Base-by-base conservation (phyloP, 2,329 filamentous ascomycete genomes). In the Calonectria hawksworthii region DNA sequence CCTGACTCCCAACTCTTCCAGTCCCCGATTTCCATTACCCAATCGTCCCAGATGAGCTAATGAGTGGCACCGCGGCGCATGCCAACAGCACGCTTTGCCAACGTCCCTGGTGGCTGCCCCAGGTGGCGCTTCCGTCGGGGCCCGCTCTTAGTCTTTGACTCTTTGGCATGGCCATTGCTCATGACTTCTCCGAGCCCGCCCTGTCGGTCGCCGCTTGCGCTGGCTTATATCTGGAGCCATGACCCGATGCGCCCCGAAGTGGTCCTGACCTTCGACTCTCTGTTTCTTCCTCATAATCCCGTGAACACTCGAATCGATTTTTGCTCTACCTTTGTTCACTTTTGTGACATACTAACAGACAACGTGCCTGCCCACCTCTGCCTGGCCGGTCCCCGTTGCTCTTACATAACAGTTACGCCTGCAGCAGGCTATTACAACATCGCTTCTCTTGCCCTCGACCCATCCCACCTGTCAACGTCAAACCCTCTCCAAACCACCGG, bases 1-100 rank as follows among this genome's bases (percentile, higher is more conserved):
- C 80, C 80, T 82, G 80, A 82, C 61, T 65, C 41, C 41, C 38
- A 65, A 65, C 61, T 63, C 56, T 63, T 82, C 84, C 86, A 86
- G 83, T 83, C 82, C 82, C 83, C 82, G 82, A 84, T 88, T 89
- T 88, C 80, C 80, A 88, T 89, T 89, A 88, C 87, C 82, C 86
- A 88, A 89, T 88, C 79, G 78, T 77, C 79, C 77, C 77, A 65
- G 38, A 50, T 79, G 77, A 82, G 81, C 82, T 82, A 83, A 82
- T 82, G 79, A 56, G 75, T 63, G 56, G 56, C 56, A 63, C 76
- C 34, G 56, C 78, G 72, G 80, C 78, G 75, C 79, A 79, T 81
- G 75, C 80, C 77, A 80, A 74, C 74, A 73, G 38, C 36, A 78
- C 74, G 72, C 75, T 79, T 74, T 71, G 47, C 69, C 69, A 68